Evolutionary conservation across 306 rosid species (phyloP).

Genomic region (Vigna radiata): DNA sequence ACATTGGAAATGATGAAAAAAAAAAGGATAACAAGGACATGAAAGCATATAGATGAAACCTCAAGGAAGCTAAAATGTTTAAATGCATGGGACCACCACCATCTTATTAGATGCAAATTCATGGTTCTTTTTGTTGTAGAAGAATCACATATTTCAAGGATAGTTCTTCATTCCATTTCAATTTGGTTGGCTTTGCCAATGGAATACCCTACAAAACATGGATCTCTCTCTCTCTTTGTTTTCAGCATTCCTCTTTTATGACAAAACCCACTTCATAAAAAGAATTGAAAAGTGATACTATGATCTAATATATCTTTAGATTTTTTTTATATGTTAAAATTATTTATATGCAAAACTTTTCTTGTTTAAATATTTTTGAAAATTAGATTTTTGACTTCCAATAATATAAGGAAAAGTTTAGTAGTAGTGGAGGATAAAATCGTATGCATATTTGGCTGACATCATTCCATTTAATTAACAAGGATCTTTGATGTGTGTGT

Average conservation of each 20-base stretch:
- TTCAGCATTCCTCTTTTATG: neutral
- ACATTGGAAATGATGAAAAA: neutral
- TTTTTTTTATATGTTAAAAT: too few species aligned
- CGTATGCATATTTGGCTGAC: too few species aligned
- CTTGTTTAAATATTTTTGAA: too few species aligned
- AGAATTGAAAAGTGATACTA: neutral
- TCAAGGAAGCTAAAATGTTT: slow-evolving; percentile 36
- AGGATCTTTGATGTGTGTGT: too few species aligned
- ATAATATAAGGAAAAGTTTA: too few species aligned
- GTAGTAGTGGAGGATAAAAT: too few species aligned
- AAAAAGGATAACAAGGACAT: slow-evolving; percentile 1
- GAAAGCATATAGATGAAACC: slow-evolving; percentile 27
- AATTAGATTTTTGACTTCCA: too few species aligned
- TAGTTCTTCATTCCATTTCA: slow-evolving; percentile 40
- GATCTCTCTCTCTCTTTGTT: neutral
- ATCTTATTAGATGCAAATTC: slow-evolving; percentile 10
- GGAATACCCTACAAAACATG: slow-evolving; percentile 27
- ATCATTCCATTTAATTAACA: too few species aligned
- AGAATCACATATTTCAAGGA: slow-evolving; percentile 49
- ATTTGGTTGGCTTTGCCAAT: slow-evolving; percentile 46
- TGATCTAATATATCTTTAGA: neutral
- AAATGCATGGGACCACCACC: slow-evolving; percentile 51
- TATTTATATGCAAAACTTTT: too few species aligned
- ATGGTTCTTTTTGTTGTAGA: slow-evolving; percentile 16
- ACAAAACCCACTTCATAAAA: slow-evolving; percentile 27